Base-by-base conservation (phyloP, 208 protist genomes). In the Acanthamoeba divionensis region DNA sequence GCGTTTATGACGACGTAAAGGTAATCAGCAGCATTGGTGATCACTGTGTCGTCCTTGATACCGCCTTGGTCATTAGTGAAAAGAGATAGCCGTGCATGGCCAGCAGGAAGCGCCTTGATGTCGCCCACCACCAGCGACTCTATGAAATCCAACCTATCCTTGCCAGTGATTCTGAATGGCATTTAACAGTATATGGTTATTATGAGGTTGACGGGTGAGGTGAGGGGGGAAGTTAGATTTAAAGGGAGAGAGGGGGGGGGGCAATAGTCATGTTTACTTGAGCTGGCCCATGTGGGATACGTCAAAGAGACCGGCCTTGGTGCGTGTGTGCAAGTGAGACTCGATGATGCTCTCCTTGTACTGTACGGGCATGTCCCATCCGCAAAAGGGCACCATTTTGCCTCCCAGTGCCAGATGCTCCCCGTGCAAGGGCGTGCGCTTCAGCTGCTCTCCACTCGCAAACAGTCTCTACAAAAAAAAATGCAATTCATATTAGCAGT, bases 231-330 rank as follows among this genome's bases (percentile, higher is more conserved):
- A 63, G 75, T 62, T 54, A 12, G 15, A 67, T 12, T 47, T 13
- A 82, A n/a, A 0, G 31, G 18, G 6, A 83, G 31, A 45, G 38
- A 52, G 21, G 3, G 36, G 52, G 66, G 21, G 63, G 2, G 33
- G 31, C 2, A 90, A 41, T 18, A n/a, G 18, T 29, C 24, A 6
- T 0, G 36, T 62, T 2, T 75, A 93, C 60, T 63, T 90, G 5
- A 98, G 92, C 90, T 98, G 97, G 38, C 97, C 97, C 97, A 99
- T 98, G 94, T 99, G 98, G 21, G 97, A 98, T 0, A 99, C 97
- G 90, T 99, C 98, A 89, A 99, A 99, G 31, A 99, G 90, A 52
- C 95, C 92, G n/a, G 95, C 93, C 1, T 93, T 94, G 66, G 93
- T 89, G 77, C 98, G 95, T 2, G 95, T 97, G 92, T 98, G 97